A percentile compares a stretch with the other conserved stretches of the same genome.
Conservation (phyloP, 106 monocot species). For the Apostasia shenzhenica region DNA sequence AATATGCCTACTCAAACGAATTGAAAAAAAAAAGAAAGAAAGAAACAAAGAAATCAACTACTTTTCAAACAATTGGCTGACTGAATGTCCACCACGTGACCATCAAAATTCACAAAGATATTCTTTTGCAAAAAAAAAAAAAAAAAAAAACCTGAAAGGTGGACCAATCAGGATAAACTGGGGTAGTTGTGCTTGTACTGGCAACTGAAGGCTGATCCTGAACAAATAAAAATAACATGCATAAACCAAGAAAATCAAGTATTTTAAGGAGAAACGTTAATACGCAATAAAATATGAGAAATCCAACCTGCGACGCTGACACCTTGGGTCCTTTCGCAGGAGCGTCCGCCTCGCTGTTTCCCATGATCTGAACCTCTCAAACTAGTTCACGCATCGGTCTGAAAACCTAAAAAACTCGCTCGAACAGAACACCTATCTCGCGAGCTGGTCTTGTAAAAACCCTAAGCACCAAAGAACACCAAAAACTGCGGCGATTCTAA, state of each 20-base stretch:
- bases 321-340: conserved; percentile 37
- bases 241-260: not conserved
- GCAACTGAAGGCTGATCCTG: conserved; percentile 35
- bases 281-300: too few species aligned
- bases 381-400: too few species aligned
- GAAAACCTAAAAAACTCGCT: too few species aligned
- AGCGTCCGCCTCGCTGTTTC: conserved; percentile 30
- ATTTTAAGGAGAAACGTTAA: too few species aligned
- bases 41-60: not conserved
- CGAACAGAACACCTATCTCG: too few species aligned
- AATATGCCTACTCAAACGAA: conserved; percentile 57
- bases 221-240: not conserved
- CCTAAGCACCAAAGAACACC: too few species aligned
- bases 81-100: not conserved
- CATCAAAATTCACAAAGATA: too few species aligned
- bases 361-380: conserved; percentile 21
- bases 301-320: conserved; percentile 13
- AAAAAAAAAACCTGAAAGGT: conserved; percentile 28
- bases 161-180: conserved; percentile 45
- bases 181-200: conserved; percentile 13
- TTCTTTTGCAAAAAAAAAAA: too few species aligned
- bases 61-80: not conserved
- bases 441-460: too few species aligned
- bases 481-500: too few species aligned
- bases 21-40: not conserved